phyloP scores from a whole-genome alignment of 768 basidiomycete genomes.

The Calocera cornea region DNA sequence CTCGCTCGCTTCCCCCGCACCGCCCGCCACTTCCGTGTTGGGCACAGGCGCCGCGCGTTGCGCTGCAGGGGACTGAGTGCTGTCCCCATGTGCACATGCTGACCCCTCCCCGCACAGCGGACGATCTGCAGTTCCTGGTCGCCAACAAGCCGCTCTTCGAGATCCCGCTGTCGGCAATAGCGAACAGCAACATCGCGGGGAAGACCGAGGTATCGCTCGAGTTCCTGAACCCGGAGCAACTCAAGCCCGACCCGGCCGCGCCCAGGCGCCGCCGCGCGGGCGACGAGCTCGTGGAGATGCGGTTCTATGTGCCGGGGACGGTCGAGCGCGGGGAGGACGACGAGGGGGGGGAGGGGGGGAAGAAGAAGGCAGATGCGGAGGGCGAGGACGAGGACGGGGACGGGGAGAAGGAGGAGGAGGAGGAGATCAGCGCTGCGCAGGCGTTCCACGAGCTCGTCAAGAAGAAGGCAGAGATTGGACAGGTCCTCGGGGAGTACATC shows the following conservation, averaged over 20 bases:
- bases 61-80: too few species aligned
- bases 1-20: not conserved
- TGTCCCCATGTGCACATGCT: not conserved
- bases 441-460: slow-evolving; percentile 94
- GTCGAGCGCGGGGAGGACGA: slow-evolving; percentile 35
- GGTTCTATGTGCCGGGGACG: slow-evolving; percentile 82
- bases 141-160: slow-evolving; percentile 82
- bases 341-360: slow-evolving; percentile 38
- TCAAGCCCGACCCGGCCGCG: slow-evolving; percentile 28
- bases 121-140: slow-evolving; percentile 82
- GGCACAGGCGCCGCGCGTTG: not conserved
- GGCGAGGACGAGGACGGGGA: slow-evolving; percentile 31
- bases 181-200: slow-evolving; percentile 95
- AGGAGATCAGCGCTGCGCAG: slow-evolving; percentile 83
- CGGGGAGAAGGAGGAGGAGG: slow-evolving; percentile 40
- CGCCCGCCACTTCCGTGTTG: not conserved
- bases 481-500: slow-evolving; percentile 80
- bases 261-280: slow-evolving; percentile 26
- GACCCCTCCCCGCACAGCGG: slow-evolving; percentile 35
- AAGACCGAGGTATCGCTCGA: slow-evolving; percentile 99
- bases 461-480: slow-evolving; percentile 88
- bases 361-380: slow-evolving; percentile 36
- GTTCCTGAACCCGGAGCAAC: slow-evolving; percentile 34
- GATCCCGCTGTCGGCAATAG: slow-evolving; percentile 69
- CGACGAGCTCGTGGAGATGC: slow-evolving; percentile 91